A percentile compares a stretch with the other conserved stretches of the same genome.
These are phyloP conservation scores for Boletus sensibilis DNA, from an alignment of 768 basidiomycete genomes.

Conservation along the genomic window DNA sequence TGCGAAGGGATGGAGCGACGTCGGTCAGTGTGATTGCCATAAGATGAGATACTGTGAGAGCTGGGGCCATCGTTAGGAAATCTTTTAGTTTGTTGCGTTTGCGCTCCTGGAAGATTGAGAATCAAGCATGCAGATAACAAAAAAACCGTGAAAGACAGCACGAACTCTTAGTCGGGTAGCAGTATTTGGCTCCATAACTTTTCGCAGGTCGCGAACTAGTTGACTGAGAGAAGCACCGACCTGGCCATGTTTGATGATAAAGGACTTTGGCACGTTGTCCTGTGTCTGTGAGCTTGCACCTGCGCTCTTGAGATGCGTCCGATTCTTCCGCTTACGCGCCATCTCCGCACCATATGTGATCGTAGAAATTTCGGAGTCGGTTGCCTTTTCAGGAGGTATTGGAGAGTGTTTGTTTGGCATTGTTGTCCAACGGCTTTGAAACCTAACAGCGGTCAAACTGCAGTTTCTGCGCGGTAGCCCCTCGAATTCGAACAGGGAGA, in stretches of 20 bases:
- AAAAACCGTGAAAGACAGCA: conserved; percentile 7
- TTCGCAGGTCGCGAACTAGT: conserved; percentile 89
- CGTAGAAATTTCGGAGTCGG: conserved; percentile 2
- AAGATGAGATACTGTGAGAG: conserved; percentile 87
- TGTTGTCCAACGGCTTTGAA: conserved; percentile 18
- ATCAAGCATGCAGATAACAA: conserved; percentile 9
- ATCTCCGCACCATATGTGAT: conserved; percentile 36
- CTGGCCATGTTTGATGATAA: conserved; percentile 94
- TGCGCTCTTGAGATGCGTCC: conserved; percentile 74
- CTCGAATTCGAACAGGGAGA: neutral
- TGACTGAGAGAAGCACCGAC: conserved; percentile 85
- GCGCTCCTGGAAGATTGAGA: conserved; percentile 64
- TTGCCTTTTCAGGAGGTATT: conserved; percentile 23
- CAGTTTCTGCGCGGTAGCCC: too few relatives aligned
- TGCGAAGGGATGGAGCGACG: conserved; percentile 80
- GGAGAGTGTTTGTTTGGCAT: conserved; percentile 22
- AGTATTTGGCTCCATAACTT: conserved; percentile 98
- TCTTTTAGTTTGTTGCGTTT: conserved; percentile 89
- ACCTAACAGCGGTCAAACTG: neutral
- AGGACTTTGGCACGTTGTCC: conserved; percentile 73
- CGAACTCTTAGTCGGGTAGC: conserved; percentile 85
- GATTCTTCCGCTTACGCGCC: conserved; percentile 75
- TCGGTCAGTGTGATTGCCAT: conserved; percentile 89
- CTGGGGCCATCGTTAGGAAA: conserved; percentile 88
- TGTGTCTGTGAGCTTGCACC: conserved; percentile 34